Percentiles rank a stretch among this genome's conserved stretches.
phyloP scores from a whole-genome alignment of 495 filamentous ascomycete genomes.

The Pseudomonodictys pantanalensis region DNA sequence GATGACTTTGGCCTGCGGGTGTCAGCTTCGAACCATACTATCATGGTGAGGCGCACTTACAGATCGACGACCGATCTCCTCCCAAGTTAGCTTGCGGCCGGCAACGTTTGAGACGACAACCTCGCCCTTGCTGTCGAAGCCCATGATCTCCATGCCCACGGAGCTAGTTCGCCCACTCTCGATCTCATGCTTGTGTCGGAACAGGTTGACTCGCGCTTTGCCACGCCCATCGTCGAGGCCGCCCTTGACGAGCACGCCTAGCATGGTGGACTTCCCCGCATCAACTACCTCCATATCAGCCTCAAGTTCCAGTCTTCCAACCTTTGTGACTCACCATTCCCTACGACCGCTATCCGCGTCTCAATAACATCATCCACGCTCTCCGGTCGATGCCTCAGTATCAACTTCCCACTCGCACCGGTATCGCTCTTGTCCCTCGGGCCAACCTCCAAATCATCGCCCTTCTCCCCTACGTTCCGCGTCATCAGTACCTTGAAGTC shows the following conservation, averaged over 20 bases:
- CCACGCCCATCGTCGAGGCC: conserved; percentile 92
- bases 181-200: conserved; percentile 96
- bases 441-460: conserved; percentile 68
- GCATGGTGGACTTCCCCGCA: conserved; percentile 94
- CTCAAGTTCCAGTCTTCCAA: neutral
- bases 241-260: conserved; percentile 94
- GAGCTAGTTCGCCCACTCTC: conserved; percentile 94
- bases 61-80: conserved; percentile 93
- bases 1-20: conserved; percentile 73
- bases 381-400: conserved; percentile 71
- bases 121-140: conserved; percentile 86
- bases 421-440: conserved; percentile 61
- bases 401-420: conserved; percentile 73
- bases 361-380: conserved; percentile 86
- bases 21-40: conserved; percentile 14
- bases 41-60: conserved; percentile 40
- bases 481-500: conserved; percentile 80
- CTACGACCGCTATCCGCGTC: conserved; percentile 94
- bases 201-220: conserved; percentile 92
- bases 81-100: conserved; percentile 89
- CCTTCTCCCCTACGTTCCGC: conserved; percentile 78
- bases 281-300: conserved; percentile 58
- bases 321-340: conserved; percentile 60
- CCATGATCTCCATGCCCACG: conserved; percentile 98
- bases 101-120: conserved; percentile 76